Evolutionary conservation across 495 filamentous ascomycete genomes (phyloP).

Genomic region (Aspergillus ellipticus): DNA sequence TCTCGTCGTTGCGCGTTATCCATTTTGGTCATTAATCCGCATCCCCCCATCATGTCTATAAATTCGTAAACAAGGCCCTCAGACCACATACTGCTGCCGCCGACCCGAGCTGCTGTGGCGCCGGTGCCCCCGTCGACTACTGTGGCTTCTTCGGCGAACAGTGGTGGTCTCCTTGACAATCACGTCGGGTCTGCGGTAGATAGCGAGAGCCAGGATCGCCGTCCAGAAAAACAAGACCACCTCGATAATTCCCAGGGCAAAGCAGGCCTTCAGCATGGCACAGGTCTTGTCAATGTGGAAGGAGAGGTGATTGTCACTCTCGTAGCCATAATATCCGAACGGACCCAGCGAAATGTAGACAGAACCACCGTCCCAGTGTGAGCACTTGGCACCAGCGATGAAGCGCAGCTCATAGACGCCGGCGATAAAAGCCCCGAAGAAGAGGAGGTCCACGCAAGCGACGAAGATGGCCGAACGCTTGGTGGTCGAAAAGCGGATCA

Average conservation of each 20-base stretch:
- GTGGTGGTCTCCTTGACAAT: slow-evolving; percentile 43
- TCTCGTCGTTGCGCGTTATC: neutral
- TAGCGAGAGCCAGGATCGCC: slow-evolving; percentile 53
- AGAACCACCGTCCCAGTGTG: slow-evolving; percentile 42
- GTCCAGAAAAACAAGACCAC: slow-evolving; percentile 77
- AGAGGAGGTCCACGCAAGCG: slow-evolving; percentile 69
- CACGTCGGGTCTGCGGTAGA: slow-evolving; percentile 42
- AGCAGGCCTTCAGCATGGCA: slow-evolving; percentile 83
- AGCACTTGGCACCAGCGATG: slow-evolving; percentile 65
- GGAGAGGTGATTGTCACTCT: slow-evolving; percentile 36
- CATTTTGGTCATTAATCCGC: neutral
- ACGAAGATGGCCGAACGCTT: slow-evolving; percentile 71
- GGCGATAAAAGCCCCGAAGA: slow-evolving; percentile 81
- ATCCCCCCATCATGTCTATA: neutral
- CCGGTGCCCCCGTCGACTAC: slow-evolving; percentile 33
- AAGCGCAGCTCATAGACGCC: slow-evolving; percentile 71
- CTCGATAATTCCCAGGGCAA: slow-evolving; percentile 87
- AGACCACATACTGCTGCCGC: slow-evolving; percentile 41
- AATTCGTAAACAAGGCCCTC: neutral
- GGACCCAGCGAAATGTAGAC: slow-evolving; percentile 58
- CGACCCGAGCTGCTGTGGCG: slow-evolving; percentile 35
- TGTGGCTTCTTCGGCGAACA: slow-evolving; percentile 40
- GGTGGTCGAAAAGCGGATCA: slow-evolving; percentile 75
- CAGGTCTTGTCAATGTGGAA: slow-evolving; percentile 68
- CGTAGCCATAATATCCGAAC: slow-evolving; percentile 48